A percentile compares a stretch with the other conserved stretches of the same genome.
phyloP scores from a whole-genome alignment of 129 eudicot species.

The Glebionis coronaria region DNA sequence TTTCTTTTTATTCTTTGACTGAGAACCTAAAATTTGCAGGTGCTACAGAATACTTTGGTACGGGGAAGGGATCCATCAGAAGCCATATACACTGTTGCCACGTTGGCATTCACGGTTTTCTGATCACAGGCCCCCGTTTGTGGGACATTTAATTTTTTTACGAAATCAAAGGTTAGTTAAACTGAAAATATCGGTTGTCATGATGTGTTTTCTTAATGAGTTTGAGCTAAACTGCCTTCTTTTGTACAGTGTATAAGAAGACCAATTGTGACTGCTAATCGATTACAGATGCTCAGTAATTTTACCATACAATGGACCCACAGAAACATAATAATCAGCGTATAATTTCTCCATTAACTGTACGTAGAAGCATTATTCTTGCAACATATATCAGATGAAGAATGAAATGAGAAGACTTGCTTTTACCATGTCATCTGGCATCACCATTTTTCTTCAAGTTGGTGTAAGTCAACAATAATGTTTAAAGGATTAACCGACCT shows the following conservation, averaged over 20 bases:
- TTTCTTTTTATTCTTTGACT: no score
- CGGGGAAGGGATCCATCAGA: slow-evolving; percentile 59
- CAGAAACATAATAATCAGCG: slow-evolving; percentile 18
- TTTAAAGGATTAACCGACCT: slow-evolving; percentile 12
- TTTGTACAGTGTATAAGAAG: no score
- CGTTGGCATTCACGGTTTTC: slow-evolving; percentile 65
- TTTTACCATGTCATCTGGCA: slow-evolving; percentile 5
- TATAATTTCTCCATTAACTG: slow-evolving; percentile 15
- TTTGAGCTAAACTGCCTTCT: not conserved
- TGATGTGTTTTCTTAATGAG: not conserved
- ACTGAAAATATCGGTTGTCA: not conserved
- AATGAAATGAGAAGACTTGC: not conserved
- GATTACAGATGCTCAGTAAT: slow-evolving; percentile 15
- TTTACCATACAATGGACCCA: slow-evolving; percentile 17
- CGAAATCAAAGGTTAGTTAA: slow-evolving; percentile 23
- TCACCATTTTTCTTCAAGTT: not conserved
- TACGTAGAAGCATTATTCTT: slow-evolving; percentile 29
- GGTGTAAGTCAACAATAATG: slow-evolving; percentile 10
- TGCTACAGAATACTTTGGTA: slow-evolving; percentile 77
- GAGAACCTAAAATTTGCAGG: slow-evolving; percentile 63
- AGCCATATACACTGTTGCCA: slow-evolving; percentile 48
- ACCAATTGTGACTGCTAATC: no score
- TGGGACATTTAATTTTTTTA: slow-evolving; percentile 41
- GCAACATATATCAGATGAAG: slow-evolving; percentile 12
- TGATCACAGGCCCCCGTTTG: slow-evolving; percentile 71